Percentiles rank a stretch among this genome's conserved stretches.
These are phyloP conservation scores for Erythrophleum ivorense DNA, from an alignment of 331 rosid species.

Conservation along the genomic window DNA sequence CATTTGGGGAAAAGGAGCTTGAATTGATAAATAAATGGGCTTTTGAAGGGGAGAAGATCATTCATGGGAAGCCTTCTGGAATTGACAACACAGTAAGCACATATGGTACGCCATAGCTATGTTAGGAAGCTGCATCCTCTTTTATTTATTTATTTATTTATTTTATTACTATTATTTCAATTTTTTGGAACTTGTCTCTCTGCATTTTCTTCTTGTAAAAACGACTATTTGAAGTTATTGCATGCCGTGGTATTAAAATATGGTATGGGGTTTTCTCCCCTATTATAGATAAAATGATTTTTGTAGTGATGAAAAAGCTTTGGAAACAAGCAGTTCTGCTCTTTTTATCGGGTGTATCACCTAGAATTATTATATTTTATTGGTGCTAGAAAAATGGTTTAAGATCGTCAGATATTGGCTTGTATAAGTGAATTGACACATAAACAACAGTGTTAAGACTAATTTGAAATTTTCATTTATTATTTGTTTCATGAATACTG, in stretches of 20 bases:
- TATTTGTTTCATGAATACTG: neutral
- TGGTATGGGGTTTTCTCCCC: neutral
- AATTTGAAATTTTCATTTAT: slow-evolving; percentile 4
- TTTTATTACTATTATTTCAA: no score
- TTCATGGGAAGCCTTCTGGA: slow-evolving; percentile 97
- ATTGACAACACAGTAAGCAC: slow-evolving; percentile 93
- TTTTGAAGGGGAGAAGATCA: slow-evolving; percentile 90
- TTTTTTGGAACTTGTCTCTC: neutral
- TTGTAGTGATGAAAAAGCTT: neutral
- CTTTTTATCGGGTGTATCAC: neutral
- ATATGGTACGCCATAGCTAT: slow-evolving; percentile 64
- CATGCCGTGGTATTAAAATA: slow-evolving; percentile 9
- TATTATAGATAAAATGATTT: neutral
- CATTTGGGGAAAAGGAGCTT: slow-evolving; percentile 64
- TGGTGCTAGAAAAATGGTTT: neutral
- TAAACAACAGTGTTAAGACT: slow-evolving; percentile 13
- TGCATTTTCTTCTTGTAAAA: slow-evolving; percentile 12
- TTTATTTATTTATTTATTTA: no score
- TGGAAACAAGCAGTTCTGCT: slow-evolving; percentile 5
- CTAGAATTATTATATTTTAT: neutral
- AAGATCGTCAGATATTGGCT: slow-evolving; percentile 12
- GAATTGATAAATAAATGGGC: slow-evolving; percentile 90
- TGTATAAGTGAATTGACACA: slow-evolving; percentile 11
- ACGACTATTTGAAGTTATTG: slow-evolving; percentile 1
- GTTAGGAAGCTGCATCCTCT: slow-evolving; percentile 8